A percentile compares a stretch with the other conserved stretches of the same genome.
Conservation (phyloP, 192 early-diverging fungal genomes). For the Martensiomyces pterosporus region DNA sequence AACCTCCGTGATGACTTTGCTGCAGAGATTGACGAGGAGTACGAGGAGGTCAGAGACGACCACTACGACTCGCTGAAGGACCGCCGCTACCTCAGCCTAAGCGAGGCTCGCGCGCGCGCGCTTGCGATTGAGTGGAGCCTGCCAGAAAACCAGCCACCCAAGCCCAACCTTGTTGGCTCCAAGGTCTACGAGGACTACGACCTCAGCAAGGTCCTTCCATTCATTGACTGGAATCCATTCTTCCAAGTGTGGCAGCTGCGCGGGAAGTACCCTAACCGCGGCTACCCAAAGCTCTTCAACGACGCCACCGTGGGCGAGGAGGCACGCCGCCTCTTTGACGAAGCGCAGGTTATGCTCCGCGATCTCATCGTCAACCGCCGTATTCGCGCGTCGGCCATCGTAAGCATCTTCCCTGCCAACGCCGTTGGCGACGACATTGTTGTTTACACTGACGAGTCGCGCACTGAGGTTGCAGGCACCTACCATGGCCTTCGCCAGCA, state of each 20-base stretch:
- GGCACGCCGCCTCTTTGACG: conserved; percentile 84
- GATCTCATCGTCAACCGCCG: conserved; percentile 72
- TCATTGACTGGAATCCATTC: conserved; percentile 98
- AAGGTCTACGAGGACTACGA: conserved; percentile 74
- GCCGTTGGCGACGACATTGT: conserved; percentile 86
- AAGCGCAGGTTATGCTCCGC: conserved; percentile 77
- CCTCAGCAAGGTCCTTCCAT: conserved; percentile 68
- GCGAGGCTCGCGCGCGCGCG: conserved; percentile 61
- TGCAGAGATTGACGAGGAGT: conserved; percentile 86
- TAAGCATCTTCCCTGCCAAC: conserved; percentile 89
- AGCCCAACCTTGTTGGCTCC: conserved; percentile 80
- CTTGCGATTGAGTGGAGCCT: conserved; percentile 68
- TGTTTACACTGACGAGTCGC: conserved; percentile 74
- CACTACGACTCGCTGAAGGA: conserved; percentile 91
- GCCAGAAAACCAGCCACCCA: conserved; percentile 59
- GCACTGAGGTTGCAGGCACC: conserved; percentile 60
- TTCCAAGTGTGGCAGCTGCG: conserved; percentile 98
- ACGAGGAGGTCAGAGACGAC: conserved; percentile 89
- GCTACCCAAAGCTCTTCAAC: conserved; percentile 96
- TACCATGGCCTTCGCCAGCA: conserved; percentile 90
- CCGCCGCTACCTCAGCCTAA: conserved; percentile 67
- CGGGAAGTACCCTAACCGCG: conserved; percentile 94
- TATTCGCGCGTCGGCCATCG: conserved; percentile 70
- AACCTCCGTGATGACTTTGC: conserved; percentile 79
- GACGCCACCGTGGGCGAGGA: conserved; percentile 90